Percentiles rank a stretch among this genome's conserved stretches.
These are phyloP conservation scores for Plantago coronopus DNA, from an alignment of 305 asterid species.

Conservation along the genomic window DNA sequence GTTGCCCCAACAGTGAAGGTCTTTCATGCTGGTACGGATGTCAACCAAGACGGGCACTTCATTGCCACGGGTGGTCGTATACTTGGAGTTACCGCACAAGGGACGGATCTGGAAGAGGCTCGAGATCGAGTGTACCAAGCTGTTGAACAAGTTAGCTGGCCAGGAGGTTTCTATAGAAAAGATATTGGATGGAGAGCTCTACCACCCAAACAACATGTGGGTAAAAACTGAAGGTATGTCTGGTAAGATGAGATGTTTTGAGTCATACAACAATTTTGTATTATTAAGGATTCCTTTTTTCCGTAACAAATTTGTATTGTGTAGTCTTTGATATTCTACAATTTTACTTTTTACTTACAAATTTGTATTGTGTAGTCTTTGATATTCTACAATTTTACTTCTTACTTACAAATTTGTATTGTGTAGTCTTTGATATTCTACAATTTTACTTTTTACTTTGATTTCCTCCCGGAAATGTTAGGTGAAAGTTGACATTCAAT, in stretches of 20 bases:
- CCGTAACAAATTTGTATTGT: not conserved
- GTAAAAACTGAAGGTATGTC: not conserved
- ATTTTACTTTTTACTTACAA: too few relatives aligned
- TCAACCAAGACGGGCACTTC: conserved; percentile 64
- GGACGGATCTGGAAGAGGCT: conserved; percentile 78
- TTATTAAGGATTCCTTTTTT: not conserved
- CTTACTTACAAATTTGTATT: not conserved
- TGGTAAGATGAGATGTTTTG: not conserved
- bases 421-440: conserved; percentile 2
- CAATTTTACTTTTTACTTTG: too few relatives aligned
- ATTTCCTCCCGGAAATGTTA: too few relatives aligned
- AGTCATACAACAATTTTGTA: not conserved
- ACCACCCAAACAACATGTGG: conserved; percentile 30
- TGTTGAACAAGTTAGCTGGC: conserved; percentile 64
- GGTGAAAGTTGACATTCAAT: too few relatives aligned
- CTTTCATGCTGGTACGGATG: conserved; percentile 82
- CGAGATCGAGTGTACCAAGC: conserved; percentile 74
- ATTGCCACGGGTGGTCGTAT: conserved; percentile 87
- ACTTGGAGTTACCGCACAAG: conserved; percentile 83
- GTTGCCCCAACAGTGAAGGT: conserved; percentile 62
- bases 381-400: conserved; percentile 7
- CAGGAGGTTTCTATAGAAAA: conserved; percentile 64
- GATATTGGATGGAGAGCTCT: conserved; percentile 95
- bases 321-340: conserved; percentile 4
- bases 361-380: not conserved